Evolutionary conservation across 2,329 filamentous ascomycete species (phyloP), one percentile per base, ranked within the genome.

Genomic region (Xylariales sp.): DNA sequence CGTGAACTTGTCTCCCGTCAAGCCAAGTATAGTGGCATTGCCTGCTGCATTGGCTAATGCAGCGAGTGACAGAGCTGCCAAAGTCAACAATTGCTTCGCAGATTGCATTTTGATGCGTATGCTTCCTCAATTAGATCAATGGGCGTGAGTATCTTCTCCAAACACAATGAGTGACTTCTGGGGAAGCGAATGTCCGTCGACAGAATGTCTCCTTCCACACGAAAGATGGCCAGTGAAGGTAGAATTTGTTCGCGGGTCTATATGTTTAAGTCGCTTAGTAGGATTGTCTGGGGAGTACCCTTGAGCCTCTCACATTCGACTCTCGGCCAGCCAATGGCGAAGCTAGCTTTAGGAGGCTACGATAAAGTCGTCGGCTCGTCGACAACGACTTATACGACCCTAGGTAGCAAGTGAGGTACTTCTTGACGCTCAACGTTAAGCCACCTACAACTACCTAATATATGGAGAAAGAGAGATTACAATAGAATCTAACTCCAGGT

Each of bases 41-140:
- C n/a, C 22, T 12, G 34, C 18, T n/a, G 46, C 29, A 34, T 32
- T 46, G 15, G 43, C 48, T 7, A 53, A 19, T 21, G 44, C 51
- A 34, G 49, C 49, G 12, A 55, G 28, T 19, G 46, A 49, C 21
- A 56, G 32, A 42, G 47, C 50, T 40, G 46, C 47, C 31, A 54
- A 44, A 38, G 45, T 51, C 42, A 45, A 50, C 10, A 58, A 31
- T 20, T 40, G 44, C 20, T 36, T 46, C 31, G 39, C 25, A 21
- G 42, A 41, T 35, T 56, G 49, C 57, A 60, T 60, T 32, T 29
- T 46, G 45, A 45, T 40, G 28, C 28, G 44, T 38, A 18, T 39
- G 28, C n/a, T 12, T 18, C 9, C 11, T 18, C 8, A 25, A 22
- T 15, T 20, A 16, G 21, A 15, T 22, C n/a, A n/a, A n/a, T 39